Evolutionary conservation across 352 stramenopile species (phyloP).

Genomic region (Pythium vanterpoolii): DNA sequence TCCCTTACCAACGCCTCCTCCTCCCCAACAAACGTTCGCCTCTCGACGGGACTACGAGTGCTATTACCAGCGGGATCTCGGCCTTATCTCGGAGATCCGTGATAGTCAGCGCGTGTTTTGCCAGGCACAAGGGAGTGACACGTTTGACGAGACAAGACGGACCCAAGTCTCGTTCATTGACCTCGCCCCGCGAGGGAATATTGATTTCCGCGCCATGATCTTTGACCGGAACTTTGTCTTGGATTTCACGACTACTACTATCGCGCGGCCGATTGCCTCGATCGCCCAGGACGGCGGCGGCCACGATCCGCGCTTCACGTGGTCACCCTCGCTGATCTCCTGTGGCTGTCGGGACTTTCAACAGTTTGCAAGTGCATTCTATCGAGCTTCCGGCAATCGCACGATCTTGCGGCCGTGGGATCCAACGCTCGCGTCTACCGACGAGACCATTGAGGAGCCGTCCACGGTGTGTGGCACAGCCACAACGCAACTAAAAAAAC

Average conservation of each 20-base stretch:
- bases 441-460: neutral
- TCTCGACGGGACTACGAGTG: neutral
- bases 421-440: slow-evolving; percentile 1
- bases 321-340: slow-evolving; percentile 3
- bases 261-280: slow-evolving; percentile 24
- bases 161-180: slow-evolving; percentile 24
- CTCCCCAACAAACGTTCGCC: neutral
- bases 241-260: slow-evolving; percentile 31
- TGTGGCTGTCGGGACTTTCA: slow-evolving; percentile 16
- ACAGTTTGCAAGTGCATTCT: slow-evolving; percentile 1
- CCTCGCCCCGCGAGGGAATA: slow-evolving; percentile 11
- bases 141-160: neutral
- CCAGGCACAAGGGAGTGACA: neutral
- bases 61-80: slow-evolving; percentile 10
- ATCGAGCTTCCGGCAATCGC: neutral
- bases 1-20: neutral
- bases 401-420: slow-evolving; percentile 10
- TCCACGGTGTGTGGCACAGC: slow-evolving; percentile 5
- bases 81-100: neutral
- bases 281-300: slow-evolving; percentile 29
- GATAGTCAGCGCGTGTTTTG: slow-evolving; percentile 1
- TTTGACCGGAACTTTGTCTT: slow-evolving; percentile 47
- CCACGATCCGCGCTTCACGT: slow-evolving; percentile 36
- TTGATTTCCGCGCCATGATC: slow-evolving; percentile 23
- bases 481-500: neutral